phyloP scores from a whole-genome alignment of 2,329 filamentous ascomycete genomes.

The Talaromyces rugulosus region DNA sequence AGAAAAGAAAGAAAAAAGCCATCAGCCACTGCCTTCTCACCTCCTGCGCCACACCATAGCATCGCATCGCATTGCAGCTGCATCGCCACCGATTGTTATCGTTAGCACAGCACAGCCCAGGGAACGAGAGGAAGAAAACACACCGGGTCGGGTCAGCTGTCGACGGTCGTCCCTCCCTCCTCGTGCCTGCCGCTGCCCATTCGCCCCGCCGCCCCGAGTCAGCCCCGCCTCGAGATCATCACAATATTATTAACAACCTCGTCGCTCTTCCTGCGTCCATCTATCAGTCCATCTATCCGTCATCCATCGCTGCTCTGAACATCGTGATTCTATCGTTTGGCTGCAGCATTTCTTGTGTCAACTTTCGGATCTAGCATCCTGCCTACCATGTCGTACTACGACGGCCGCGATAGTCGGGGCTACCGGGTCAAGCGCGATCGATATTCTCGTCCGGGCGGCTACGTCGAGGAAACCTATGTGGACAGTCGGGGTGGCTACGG shows the following conservation, averaged over 20 bases:
- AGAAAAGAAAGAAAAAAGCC: background rate
- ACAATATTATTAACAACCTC: background rate
- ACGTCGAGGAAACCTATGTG: slow-evolving; percentile 28
- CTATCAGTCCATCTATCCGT: slow-evolving; percentile 6
- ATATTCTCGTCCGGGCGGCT: slow-evolving; percentile 22
- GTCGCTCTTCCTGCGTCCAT: background rate
- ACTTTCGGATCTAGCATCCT: slow-evolving; percentile 3
- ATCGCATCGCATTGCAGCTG: background rate
- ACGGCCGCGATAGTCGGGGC: slow-evolving; percentile 24
- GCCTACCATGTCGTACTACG: slow-evolving; percentile 32
- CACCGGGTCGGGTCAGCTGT: slow-evolving; percentile 10
- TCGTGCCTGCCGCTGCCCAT: background rate
- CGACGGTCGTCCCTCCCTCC: background rate
- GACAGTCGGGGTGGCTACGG: slow-evolving; percentile 16
- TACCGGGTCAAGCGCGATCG: slow-evolving; percentile 27
- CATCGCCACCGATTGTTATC: background rate
- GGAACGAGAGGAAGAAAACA: background rate
- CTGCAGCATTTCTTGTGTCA: slow-evolving; percentile 9
- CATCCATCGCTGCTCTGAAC: slow-evolving; percentile 4
- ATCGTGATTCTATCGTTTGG: slow-evolving; percentile 12
- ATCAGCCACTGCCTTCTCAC: background rate
- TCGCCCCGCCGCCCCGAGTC: background rate
- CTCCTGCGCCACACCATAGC: background rate
- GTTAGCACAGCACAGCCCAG: background rate
- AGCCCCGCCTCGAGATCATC: slow-evolving; percentile 2